Evolutionary conservation across 164 flowering plant genomes (phyloP).

Genomic region (Magnolia sinica): DNA sequence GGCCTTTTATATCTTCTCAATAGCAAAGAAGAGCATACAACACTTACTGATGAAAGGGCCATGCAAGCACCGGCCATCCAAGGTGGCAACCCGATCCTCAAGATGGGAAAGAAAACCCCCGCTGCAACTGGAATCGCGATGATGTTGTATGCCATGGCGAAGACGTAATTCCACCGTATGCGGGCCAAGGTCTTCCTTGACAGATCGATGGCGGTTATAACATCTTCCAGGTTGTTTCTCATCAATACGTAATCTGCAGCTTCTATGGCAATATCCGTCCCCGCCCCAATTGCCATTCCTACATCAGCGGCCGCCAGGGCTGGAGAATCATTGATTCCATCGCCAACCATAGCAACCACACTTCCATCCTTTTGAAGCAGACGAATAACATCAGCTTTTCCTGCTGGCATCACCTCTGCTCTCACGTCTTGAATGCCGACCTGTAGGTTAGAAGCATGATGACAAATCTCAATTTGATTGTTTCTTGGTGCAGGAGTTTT

Average conservation of each 20-base stretch:
- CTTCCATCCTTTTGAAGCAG: conserved; percentile 75
- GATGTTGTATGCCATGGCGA: conserved; percentile 93
- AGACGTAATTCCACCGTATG: conserved; percentile 72
- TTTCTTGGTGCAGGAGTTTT: too few species aligned
- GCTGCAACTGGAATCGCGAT: conserved; percentile 94
- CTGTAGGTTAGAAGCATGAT: conserved; percentile 26
- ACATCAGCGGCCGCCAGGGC: conserved; percentile 98
- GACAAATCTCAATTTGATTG: too few species aligned
- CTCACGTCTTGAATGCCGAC: conserved; percentile 81
- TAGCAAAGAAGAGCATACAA: conserved; percentile 96
- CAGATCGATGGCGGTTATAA: conserved; percentile 90
- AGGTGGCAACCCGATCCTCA: conserved; percentile 70
- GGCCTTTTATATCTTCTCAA: conserved; percentile 84
- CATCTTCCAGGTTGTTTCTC: conserved; percentile 91
- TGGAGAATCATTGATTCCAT: conserved; percentile 97
- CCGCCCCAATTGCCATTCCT: conserved; percentile 99
- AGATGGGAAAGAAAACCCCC: conserved; percentile 70
- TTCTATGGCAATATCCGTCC: conserved; percentile 96
- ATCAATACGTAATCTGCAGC: conserved; percentile 96
- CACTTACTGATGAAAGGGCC: conserved; percentile 95
- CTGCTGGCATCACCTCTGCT: conserved; percentile 95
- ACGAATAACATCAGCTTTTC: conserved; percentile 80
- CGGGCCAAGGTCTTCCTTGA: conserved; percentile 86
- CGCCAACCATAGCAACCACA: conserved; percentile 96
- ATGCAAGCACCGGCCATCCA: conserved; percentile 99